Evolutionary conservation across 352 stramenopile genomes (phyloP).

Genomic region (Phytophthora sojae): DNA sequence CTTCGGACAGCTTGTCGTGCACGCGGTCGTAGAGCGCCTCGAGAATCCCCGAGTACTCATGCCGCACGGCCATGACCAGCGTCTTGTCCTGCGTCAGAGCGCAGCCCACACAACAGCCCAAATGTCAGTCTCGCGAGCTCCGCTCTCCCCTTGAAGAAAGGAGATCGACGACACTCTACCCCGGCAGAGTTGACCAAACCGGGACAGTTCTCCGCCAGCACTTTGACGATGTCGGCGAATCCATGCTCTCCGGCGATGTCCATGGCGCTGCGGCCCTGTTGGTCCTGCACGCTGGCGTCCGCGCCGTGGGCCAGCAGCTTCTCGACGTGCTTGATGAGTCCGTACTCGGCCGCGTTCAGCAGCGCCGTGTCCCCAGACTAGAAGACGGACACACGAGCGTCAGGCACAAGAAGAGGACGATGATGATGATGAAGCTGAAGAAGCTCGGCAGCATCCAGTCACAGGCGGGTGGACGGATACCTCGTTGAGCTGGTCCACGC

Average conservation of each 20-base stretch:
- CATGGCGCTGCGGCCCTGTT: slow-evolving; percentile 39
- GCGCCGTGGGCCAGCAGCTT: slow-evolving; percentile 48
- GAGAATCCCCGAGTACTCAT: slow-evolving; percentile 20
- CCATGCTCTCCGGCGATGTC: slow-evolving; percentile 53
- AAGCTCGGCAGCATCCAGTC: neutral
- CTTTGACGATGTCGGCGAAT: slow-evolving; percentile 48
- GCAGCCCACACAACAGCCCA: neutral
- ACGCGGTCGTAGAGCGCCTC: slow-evolving; percentile 30
- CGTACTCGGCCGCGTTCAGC: slow-evolving; percentile 47
- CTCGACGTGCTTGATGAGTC: slow-evolving; percentile 56
- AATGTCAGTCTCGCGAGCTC: no score
- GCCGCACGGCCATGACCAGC: slow-evolving; percentile 28
- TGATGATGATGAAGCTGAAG: neutral
- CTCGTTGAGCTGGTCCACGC: slow-evolving; percentile 42
- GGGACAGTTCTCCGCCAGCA: slow-evolving; percentile 30
- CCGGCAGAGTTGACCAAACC: slow-evolving; percentile 26
- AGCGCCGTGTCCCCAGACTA: slow-evolving; percentile 45
- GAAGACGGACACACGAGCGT: no score
- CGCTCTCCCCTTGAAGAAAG: slow-evolving; percentile 1
- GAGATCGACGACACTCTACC: slow-evolving; percentile 14
- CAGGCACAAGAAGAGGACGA: no score
- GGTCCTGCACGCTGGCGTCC: slow-evolving; percentile 34
- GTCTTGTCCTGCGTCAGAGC: slow-evolving; percentile 23
- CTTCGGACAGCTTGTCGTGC: slow-evolving; percentile 3
- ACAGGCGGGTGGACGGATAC: slow-evolving; percentile 3